A percentile compares a stretch with the other conserved stretches of the same genome.
These are phyloP conservation scores for Cercospora canescens DNA, from an alignment of 2,329 filamentous ascomycete species.

Conservation along the genomic window DNA sequence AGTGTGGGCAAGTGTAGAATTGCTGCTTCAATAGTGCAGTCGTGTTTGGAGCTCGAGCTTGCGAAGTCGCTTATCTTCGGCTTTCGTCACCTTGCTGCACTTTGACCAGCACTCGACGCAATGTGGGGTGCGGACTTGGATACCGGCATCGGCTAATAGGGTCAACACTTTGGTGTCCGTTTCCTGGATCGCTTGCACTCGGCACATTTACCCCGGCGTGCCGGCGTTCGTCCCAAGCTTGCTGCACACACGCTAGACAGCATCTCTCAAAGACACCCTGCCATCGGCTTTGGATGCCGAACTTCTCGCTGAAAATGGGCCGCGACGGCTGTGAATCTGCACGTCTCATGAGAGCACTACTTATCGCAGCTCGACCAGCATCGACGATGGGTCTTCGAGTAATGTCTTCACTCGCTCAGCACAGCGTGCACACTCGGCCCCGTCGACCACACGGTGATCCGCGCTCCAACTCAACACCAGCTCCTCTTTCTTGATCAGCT, in stretches of 20 bases:
- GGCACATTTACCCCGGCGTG: background rate
- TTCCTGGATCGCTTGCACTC: slow-evolving; percentile 6
- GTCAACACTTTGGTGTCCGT: background rate
- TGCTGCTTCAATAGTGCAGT: background rate
- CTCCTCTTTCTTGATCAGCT: slow-evolving; percentile 73
- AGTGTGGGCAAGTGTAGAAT: background rate
- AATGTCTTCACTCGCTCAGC: slow-evolving; percentile 76
- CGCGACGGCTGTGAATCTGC: background rate
- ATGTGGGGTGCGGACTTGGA: slow-evolving; percentile 6
- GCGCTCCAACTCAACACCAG: slow-evolving; percentile 96
- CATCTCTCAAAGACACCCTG: background rate
- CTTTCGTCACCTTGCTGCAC: slow-evolving; percentile 5
- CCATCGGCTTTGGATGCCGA: slow-evolving; percentile 2
- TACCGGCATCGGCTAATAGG: background rate
- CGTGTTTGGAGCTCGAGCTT: slow-evolving; percentile 4
- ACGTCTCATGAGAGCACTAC: slow-evolving; percentile 4
- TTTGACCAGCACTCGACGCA: background rate
- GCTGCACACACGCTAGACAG: background rate
- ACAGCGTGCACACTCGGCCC: slow-evolving; percentile 89
- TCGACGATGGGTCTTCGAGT: slow-evolving; percentile 81
- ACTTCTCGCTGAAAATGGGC: background rate
- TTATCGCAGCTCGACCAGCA: slow-evolving; percentile 78
- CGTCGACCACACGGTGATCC: slow-evolving; percentile 91
- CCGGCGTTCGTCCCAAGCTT: no score
- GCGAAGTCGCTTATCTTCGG: slow-evolving; percentile 15